A percentile compares a stretch with the other conserved stretches of the same genome.
Evolutionary conservation across 2,329 filamentous ascomycete species (phyloP).

Genomic region (Rasamsonia emersonii): DNA sequence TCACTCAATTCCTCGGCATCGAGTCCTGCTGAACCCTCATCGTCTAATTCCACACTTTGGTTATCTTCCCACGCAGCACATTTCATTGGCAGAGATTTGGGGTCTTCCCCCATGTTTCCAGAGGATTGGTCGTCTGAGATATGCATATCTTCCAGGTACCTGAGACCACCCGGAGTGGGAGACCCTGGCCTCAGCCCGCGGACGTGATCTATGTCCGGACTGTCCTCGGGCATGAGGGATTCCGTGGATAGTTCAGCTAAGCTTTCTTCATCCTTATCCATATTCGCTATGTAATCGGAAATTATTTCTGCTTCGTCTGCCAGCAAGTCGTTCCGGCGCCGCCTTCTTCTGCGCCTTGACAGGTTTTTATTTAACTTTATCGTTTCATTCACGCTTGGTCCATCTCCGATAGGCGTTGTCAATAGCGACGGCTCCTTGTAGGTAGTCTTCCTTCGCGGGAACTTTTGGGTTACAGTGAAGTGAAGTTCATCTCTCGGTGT

Average conservation of each 20-base stretch:
- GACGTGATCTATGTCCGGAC: conserved; percentile 14
- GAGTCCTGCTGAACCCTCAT: too few species aligned
- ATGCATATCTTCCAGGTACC: conserved; percentile 2
- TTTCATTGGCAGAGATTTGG: too few species aligned
- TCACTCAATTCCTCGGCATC: neutral
- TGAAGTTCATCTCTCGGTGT: neutral
- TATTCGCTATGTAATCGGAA: conserved; percentile 34
- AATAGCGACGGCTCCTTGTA: neutral
- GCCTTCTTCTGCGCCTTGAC: conserved; percentile 11
- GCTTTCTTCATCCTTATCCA: conserved; percentile 22
- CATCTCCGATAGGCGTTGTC: neutral
- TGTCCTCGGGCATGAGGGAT: conserved; percentile 8
- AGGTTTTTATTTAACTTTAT: too few species aligned
- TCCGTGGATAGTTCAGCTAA: neutral
- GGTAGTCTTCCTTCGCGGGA: conserved; percentile 2
- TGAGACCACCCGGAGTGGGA: conserved; percentile 1
- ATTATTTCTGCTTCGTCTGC: conserved; percentile 42
- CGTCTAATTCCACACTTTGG: too few species aligned
- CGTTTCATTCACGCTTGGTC: too few species aligned
- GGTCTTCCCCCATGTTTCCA: too few species aligned
- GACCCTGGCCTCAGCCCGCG: conserved; percentile 10
- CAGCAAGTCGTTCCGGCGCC: conserved; percentile 13
- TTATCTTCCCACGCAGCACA: too few species aligned
- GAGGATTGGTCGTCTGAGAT: too few species aligned
- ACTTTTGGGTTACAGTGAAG: conserved; percentile 7